Evolutionary conservation across 441 rosid genomes (phyloP).

Genomic region (Jatropha multifida): DNA sequence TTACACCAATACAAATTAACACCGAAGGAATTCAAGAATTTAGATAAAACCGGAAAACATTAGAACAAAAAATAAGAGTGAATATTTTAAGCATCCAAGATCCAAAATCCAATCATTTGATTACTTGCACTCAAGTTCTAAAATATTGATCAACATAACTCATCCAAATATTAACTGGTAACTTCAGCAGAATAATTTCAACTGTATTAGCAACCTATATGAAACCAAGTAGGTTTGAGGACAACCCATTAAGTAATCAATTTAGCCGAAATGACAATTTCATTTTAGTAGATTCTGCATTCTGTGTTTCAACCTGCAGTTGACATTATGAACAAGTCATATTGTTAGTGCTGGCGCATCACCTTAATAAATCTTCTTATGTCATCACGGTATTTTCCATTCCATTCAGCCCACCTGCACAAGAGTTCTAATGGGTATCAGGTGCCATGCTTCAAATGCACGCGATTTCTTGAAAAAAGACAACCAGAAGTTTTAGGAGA

Average conservation of each 20-base stretch:
- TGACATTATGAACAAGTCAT: not conserved
- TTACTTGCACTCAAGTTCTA: not conserved
- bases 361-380: constrained; percentile 88
- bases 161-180: not conserved
- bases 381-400: constrained; percentile 95
- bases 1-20: not conserved
- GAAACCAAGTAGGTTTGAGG: not conserved
- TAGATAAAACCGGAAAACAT: not conserved
- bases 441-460: constrained; percentile 1
- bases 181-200: constrained; percentile 9
- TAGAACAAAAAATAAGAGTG: not conserved
- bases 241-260: not conserved
- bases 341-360: constrained; percentile 14
- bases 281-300: not conserved
- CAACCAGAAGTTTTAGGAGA: not conserved
- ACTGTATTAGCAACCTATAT: not conserved
- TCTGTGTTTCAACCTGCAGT: constrained; percentile 4
- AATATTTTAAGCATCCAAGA: not conserved
- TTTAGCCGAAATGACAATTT: not conserved
- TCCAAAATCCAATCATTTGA: not conserved
- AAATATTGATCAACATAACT: not conserved
- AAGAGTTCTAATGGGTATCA: constrained; percentile 12
- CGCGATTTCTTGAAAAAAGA: not conserved
- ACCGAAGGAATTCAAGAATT: not conserved
- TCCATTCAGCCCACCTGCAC: constrained; percentile 98